Evolutionary conservation across 805 yeast species (phyloP).

Genomic region (Wickerhamomyces queroliae): DNA sequence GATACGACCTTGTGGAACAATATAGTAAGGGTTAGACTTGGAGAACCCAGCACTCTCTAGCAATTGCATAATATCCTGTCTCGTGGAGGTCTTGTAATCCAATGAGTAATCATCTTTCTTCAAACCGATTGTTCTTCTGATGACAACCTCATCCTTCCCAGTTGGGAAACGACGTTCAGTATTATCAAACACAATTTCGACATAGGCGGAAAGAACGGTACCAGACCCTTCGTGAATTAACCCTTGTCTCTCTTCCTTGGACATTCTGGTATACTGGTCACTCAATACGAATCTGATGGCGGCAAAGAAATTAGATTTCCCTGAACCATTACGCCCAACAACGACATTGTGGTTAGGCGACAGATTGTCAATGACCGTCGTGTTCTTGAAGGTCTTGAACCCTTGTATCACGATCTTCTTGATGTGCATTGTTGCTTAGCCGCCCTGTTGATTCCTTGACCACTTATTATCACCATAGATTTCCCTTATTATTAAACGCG

Average conservation of each 20-base stretch:
- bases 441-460: not conserved
- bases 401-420: constrained; percentile 75
- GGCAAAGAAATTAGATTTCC: constrained; percentile 92
- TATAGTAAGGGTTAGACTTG: constrained; percentile 85
- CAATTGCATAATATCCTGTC: constrained; percentile 74
- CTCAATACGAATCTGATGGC: constrained; percentile 90
- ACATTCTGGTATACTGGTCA: constrained; percentile 82
- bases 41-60: constrained; percentile 92
- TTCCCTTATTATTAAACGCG: too few species aligned
- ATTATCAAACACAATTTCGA: constrained; percentile 85
- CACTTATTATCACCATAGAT: not conserved
- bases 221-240: constrained; percentile 88
- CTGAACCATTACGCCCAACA: constrained; percentile 94
- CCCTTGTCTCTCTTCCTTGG: constrained; percentile 80
- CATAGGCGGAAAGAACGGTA: constrained; percentile 87
- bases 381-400: constrained; percentile 85
- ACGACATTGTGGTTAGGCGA: constrained; percentile 83
- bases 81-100: constrained; percentile 72
- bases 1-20: constrained; percentile 95
- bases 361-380: constrained; percentile 68
- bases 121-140: constrained; percentile 88
- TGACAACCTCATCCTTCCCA: constrained; percentile 55
- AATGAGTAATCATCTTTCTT: constrained; percentile 88
- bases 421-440: constrained; percentile 28
- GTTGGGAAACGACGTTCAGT: constrained; percentile 60